These are phyloP conservation scores for Herpetospermum pedunculosum DNA, from an alignment of 306 rosid genomes.

Conservation along the genomic window DNA sequence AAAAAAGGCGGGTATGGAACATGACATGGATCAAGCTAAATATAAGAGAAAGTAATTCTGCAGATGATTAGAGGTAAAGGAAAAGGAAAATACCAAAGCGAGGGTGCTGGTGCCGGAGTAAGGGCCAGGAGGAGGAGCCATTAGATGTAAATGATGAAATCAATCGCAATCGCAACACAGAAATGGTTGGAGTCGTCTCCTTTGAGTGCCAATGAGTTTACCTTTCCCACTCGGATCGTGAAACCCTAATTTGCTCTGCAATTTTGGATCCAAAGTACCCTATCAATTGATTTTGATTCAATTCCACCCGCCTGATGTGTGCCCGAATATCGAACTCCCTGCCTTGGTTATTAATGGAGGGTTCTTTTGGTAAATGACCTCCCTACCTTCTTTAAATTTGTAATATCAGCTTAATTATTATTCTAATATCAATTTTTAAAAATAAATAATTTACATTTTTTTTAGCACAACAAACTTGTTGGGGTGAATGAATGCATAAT, in stretches of 20 bases:
- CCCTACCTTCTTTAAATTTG: neutral
- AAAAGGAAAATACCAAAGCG: constrained; percentile 19
- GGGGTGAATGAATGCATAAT: no score
- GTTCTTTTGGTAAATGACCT: neutral
- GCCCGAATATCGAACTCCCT: neutral
- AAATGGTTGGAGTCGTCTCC: constrained; percentile 4
- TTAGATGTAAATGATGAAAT: constrained; percentile 2
- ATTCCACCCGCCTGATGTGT: no score
- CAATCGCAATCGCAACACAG: neutral
- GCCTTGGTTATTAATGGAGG: neutral
- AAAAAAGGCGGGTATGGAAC: no score
- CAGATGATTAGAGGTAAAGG: neutral
- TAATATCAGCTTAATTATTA: neutral
- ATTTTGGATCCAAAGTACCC: neutral
- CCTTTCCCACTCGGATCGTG: neutral
- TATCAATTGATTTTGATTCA: no score
- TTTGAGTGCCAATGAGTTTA: neutral
- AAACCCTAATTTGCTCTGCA: constrained; percentile 9
- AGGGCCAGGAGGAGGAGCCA: constrained; percentile 34
- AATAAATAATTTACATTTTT: neutral
- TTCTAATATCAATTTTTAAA: neutral
- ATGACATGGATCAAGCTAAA: neutral
- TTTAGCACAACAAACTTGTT: no score
- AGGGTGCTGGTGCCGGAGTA: constrained; percentile 42
- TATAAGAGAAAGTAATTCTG: neutral